Conservation (phyloP, 331 rosid genomes). For the Spiraea crenata region DNA sequence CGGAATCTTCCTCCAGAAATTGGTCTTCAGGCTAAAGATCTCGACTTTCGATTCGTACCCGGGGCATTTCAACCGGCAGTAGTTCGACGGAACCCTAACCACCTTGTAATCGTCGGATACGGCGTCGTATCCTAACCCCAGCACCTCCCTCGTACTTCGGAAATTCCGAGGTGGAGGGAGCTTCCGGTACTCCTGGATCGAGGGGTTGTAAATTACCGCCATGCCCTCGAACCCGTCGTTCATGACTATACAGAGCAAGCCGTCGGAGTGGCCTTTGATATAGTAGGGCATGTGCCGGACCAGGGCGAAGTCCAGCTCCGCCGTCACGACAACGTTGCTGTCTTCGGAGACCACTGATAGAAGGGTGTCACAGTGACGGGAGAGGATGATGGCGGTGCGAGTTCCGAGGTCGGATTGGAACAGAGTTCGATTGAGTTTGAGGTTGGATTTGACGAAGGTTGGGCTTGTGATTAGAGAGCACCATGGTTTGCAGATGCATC, state of each 20-base stretch:
- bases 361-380: conserved; percentile 39
- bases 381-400: conserved; percentile 28
- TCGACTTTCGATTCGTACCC: conserved; percentile 31
- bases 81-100: conserved; percentile 37
- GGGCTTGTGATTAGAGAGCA: conserved; percentile 21
- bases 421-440: neutral
- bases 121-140: conserved; percentile 42
- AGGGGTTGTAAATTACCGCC: conserved; percentile 40
- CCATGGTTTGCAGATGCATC: conserved; percentile 47
- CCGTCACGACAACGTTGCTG: conserved; percentile 10
- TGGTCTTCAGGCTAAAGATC: conserved; percentile 28
- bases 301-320: conserved; percentile 20
- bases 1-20: conserved; percentile 40
- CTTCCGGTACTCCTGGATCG: conserved; percentile 31
- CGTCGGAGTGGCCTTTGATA: conserved; percentile 49
- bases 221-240: conserved; percentile 33
- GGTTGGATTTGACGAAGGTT: conserved; percentile 16
- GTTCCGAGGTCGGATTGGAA: conserved; percentile 8
- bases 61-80: conserved; percentile 28
- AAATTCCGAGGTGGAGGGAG: conserved; percentile 30
- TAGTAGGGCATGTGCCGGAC: conserved; percentile 29
- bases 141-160: conserved; percentile 36
- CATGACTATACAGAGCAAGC: conserved; percentile 39
- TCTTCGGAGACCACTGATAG: conserved; percentile 26
- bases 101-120: conserved; percentile 34